Conservation (phyloP, 2,329 filamentous ascomycete species). For the Cercospora zeae-maydis region DNA sequence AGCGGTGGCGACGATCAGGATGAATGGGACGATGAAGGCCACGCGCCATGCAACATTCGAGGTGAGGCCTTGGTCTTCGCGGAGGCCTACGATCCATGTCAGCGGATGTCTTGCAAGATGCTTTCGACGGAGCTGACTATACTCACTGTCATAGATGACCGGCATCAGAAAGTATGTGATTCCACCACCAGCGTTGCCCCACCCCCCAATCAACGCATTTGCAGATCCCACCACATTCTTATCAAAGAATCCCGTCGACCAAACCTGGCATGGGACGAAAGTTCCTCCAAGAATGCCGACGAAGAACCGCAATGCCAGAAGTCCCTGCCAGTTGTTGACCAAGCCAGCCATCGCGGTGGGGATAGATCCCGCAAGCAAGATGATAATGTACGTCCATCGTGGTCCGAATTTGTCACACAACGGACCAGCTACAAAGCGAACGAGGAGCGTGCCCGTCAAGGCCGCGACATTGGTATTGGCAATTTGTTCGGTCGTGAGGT, state of each 20-base stretch:
- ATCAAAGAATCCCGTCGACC: conserved; percentile 88
- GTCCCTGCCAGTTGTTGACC: conserved; percentile 61
- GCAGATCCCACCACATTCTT: conserved; percentile 86
- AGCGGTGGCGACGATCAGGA: conserved; percentile 66
- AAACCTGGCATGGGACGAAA: conserved; percentile 85
- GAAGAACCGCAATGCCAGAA: conserved; percentile 72
- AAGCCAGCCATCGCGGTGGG: conserved; percentile 81
- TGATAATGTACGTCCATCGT: conserved; percentile 69
- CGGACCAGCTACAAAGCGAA: conserved; percentile 73
- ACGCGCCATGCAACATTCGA: conserved; percentile 75
- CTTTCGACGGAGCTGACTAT: background rate
- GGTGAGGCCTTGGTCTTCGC: conserved; percentile 56
- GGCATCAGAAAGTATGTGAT: conserved; percentile 95
- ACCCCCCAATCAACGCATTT: conserved; percentile 77
- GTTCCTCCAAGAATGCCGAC: conserved; percentile 72
- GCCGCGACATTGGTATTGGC: conserved; percentile 90
- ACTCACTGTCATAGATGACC: conserved; percentile 67
- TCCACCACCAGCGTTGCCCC: conserved; percentile 82
- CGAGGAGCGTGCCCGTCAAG: conserved; percentile 67
- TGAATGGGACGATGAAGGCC: conserved; percentile 77
- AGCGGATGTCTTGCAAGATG: background rate
- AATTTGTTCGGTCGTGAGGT: conserved; percentile 66
- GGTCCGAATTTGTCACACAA: conserved; percentile 79
- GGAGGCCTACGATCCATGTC: conserved; percentile 46
- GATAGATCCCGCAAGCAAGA: conserved; percentile 70